These are phyloP conservation scores for Phalaenopsis equestris DNA, from an alignment of 106 monocot genomes.

Conservation along the genomic window DNA sequence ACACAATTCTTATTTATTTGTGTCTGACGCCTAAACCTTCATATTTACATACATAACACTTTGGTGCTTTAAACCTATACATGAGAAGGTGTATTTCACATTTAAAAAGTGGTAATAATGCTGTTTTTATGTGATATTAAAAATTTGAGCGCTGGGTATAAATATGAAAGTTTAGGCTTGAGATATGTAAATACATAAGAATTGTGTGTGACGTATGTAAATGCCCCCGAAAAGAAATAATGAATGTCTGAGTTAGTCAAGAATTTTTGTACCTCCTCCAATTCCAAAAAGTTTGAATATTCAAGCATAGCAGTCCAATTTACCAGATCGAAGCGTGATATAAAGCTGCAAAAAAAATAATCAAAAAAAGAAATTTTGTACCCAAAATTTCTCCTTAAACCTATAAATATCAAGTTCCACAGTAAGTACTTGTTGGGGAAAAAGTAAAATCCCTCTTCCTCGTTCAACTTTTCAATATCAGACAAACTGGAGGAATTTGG, in stretches of 20 bases:
- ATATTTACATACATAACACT: too few relatives aligned
- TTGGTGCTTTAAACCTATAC: too few relatives aligned
- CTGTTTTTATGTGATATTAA: too few relatives aligned
- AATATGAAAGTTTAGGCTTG: too few relatives aligned
- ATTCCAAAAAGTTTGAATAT: constrained; percentile 33
- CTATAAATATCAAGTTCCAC: neutral
- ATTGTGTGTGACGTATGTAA: too few relatives aligned
- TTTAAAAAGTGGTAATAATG: too few relatives aligned
- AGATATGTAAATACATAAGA: too few relatives aligned
- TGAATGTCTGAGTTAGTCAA: neutral
- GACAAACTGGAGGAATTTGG: constrained; percentile 9
- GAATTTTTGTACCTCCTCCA: constrained; percentile 48
- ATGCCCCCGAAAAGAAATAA: too few relatives aligned
- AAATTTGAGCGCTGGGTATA: too few relatives aligned
- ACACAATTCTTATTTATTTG: too few relatives aligned
- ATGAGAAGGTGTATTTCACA: too few relatives aligned
- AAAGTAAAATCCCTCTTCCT: constrained; percentile 30
- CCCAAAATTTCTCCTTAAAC: neutral
- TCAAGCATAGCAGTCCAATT: constrained; percentile 82
- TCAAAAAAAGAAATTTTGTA: neutral
- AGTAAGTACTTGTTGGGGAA: constrained; percentile 52
- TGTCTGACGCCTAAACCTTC: too few relatives aligned
- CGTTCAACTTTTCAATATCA: constrained; percentile 7
- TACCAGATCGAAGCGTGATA: constrained; percentile 74
- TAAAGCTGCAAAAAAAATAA: constrained; percentile 34